Conservation (phyloP, 768 basidiomycete genomes). For the Hericium coralloides region DNA sequence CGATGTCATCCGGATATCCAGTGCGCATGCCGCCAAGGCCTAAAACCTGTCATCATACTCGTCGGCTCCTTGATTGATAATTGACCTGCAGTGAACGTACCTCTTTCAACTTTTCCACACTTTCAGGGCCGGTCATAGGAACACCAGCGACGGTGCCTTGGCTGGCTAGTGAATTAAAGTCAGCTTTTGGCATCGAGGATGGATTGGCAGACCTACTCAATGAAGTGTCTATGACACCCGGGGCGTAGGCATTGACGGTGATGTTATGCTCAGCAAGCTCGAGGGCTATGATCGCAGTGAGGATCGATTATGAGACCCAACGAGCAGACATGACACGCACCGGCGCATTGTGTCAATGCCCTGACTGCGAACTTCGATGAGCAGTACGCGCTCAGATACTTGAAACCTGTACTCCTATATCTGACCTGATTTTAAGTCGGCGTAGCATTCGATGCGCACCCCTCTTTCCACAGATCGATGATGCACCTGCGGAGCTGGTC, state of each 20-base stretch:
- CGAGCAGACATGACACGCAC: conserved; percentile 1
- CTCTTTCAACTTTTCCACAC: neutral
- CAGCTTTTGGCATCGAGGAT: neutral
- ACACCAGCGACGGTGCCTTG: neutral
- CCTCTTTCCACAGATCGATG: conserved; percentile 1
- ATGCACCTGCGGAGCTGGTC: conserved; percentile 3
- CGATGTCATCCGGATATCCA: neutral
- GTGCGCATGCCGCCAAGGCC: neutral
- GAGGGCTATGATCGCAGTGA: conserved; percentile 5
- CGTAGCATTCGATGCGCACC: neutral
- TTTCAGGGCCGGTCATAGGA: neutral
- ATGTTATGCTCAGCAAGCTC: conserved; percentile 14
- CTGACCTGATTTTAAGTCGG: too few relatives aligned
- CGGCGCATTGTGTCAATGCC: conserved; percentile 20
- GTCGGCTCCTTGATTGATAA: too few relatives aligned
- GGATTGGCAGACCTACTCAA: conserved; percentile 6
- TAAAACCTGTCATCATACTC: too few relatives aligned
- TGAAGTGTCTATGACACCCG: conserved; percentile 13
- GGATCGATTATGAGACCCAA: neutral
- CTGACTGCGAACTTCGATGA: conserved; percentile 25
- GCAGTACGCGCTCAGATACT: conserved; percentile 16
- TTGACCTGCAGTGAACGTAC: neutral
- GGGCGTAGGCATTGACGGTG: conserved; percentile 18
- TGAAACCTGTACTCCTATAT: neutral
- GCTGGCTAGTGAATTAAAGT: neutral